A percentile compares a stretch with the other conserved stretches of the same genome.
phyloP scores from a whole-genome alignment of 495 filamentous ascomycete species.

The Penicillium canescens region DNA sequence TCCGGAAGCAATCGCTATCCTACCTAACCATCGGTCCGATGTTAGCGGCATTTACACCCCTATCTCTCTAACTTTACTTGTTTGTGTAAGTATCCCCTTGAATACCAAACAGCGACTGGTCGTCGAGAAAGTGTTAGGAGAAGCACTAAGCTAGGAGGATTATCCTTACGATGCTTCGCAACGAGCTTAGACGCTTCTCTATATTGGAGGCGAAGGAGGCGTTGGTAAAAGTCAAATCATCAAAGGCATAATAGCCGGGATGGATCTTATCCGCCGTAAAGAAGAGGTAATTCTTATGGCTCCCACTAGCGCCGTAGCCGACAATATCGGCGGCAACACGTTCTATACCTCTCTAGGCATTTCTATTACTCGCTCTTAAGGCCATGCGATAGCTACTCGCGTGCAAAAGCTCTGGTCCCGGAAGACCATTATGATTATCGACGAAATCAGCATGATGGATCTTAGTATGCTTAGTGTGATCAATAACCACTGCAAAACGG shows the following conservation, averaged over 20 bases:
- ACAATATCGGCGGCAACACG: no score
- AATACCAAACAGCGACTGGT: constrained; percentile 6
- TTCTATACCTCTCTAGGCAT: no score
- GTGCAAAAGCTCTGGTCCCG: constrained; percentile 2
- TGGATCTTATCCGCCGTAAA: no score
- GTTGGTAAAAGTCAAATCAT: constrained; percentile 8
- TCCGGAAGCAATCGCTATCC: no score
- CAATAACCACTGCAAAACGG: neutral
- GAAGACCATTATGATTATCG: constrained; percentile 9
- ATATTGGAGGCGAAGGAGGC: constrained; percentile 1
- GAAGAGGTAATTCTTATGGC: no score
- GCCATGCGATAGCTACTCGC: neutral
- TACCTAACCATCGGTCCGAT: no score
- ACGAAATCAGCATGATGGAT: constrained; percentile 6
- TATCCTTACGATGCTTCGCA: constrained; percentile 1
- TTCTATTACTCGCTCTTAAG: no score
- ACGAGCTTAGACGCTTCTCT: constrained; percentile 5
- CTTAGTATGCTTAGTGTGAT: neutral
- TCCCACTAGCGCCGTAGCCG: no score
- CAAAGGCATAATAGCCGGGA: constrained; percentile 4
- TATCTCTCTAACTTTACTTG: neutral
- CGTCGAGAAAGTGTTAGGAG: constrained; percentile 1
- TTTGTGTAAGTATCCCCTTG: neutral
- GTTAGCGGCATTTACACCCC: neutral
- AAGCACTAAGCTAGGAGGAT: constrained; percentile 1